Conservation (phyloP, 306 rosid species). For the Castanea crenata region DNA sequence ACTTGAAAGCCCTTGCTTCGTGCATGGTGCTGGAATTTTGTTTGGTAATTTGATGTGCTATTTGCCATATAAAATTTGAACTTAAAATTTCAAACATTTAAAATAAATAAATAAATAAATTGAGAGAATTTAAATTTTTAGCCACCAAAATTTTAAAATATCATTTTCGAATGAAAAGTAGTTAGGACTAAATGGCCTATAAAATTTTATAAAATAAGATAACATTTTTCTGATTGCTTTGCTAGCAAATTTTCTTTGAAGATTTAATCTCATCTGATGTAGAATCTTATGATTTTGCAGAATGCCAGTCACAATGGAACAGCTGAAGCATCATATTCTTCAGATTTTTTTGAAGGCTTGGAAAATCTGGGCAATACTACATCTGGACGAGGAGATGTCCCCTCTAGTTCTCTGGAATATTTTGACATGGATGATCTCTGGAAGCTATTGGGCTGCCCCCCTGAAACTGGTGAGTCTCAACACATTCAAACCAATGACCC, state of each 20-base stretch:
- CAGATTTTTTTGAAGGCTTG: slow-evolving; percentile 21
- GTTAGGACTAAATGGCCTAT: background rate
- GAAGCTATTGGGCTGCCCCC: no score
- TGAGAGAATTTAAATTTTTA: background rate
- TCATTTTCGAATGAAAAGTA: background rate
- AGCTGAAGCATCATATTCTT: slow-evolving; percentile 5
- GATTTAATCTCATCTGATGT: no score
- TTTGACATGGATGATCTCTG: no score
- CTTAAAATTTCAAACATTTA: background rate
- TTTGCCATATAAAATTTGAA: background rate
- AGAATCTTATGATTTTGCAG: slow-evolving; percentile 16
- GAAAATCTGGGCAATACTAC: slow-evolving; percentile 23
- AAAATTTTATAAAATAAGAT: no score
- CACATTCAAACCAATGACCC: no score
- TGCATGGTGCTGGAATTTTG: background rate
- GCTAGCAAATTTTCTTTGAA: slow-evolving; percentile 13
- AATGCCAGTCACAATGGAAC: slow-evolving; percentile 5
- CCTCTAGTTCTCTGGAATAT: no score
- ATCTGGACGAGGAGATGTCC: background rate
- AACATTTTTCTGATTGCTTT: background rate
- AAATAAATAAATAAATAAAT: background rate
- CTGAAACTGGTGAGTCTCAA: no score
- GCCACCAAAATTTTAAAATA: background rate
- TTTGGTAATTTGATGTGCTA: background rate
- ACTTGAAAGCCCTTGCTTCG: background rate